Conservation (phyloP, 2,329 filamentous ascomycete species). For the Cladophialophora bantiana region DNA sequence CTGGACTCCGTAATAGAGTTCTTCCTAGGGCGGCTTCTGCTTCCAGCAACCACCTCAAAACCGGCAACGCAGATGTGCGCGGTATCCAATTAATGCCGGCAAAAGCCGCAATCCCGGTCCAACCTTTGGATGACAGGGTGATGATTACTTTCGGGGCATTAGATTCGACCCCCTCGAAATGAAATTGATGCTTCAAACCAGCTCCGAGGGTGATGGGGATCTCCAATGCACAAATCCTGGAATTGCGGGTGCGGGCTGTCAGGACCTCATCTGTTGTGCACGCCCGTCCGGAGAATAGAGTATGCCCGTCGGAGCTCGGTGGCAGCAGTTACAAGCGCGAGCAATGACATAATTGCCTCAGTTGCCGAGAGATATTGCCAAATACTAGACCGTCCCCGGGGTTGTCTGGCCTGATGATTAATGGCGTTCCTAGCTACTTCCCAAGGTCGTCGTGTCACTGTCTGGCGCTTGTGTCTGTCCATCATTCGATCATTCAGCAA, state of each 20-base stretch:
- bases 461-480: not conserved
- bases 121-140: not conserved
- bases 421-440: not conserved
- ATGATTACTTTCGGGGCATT: not conserved
- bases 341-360: conserved; percentile 11
- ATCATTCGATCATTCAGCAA: not conserved
- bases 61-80: not conserved
- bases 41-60: not conserved
- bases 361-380: not conserved
- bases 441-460: conserved; percentile 6
- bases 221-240: not conserved
- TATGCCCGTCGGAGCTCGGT: not conserved
- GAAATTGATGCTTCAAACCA: conserved; percentile 1
- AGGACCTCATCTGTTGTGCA: not conserved
- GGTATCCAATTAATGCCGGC: not conserved
- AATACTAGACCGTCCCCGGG: not conserved
- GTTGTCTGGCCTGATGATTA: conserved; percentile 11
- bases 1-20: not conserved
- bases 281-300: not conserved
- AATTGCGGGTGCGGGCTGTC: not conserved
- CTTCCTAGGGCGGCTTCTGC: not conserved
- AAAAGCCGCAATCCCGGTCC: conserved; percentile 3
- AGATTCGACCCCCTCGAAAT: not conserved
- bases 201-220: not conserved
- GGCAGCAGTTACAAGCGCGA: not conserved